phyloP scores from a whole-genome alignment of 75 land plant species.

The Sequoia sempervirens region DNA sequence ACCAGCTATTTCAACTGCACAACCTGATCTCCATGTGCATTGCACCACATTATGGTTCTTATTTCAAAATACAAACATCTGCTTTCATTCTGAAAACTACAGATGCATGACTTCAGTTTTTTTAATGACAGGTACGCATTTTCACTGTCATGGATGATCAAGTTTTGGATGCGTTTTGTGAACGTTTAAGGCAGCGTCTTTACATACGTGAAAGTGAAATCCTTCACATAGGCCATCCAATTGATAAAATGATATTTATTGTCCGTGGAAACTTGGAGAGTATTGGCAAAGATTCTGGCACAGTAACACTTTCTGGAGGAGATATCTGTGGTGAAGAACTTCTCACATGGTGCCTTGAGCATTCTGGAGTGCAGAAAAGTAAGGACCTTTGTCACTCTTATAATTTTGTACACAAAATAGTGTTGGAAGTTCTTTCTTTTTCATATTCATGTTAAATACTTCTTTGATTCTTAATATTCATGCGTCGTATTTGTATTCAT shows the following conservation, averaged over 20 bases:
- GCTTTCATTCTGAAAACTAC: neutral
- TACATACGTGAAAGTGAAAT: constrained; percentile 70
- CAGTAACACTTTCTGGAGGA: constrained; percentile 37
- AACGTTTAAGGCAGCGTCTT: constrained; percentile 59
- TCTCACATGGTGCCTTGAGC: constrained; percentile 78
- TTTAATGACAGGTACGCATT: constrained; percentile 61
- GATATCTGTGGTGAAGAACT: constrained; percentile 95
- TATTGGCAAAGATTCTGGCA: constrained; percentile 46
- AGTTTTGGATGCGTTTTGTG: constrained; percentile 73
- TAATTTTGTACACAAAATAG: neutral
- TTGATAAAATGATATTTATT: constrained; percentile 83
- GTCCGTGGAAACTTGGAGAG: constrained; percentile 74
- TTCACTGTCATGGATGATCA: constrained; percentile 69
- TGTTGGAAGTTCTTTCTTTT: neutral
- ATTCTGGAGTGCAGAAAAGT: constrained; percentile 44
- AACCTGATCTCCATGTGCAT: neutral
- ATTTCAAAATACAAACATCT: neutral
- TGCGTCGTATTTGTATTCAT: neutral
- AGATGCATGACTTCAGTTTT: neutral
- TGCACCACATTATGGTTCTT: neutral
- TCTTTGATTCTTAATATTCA: neutral
- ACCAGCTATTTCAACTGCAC: neutral
- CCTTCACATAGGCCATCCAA: constrained; percentile 36
- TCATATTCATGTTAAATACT: neutral
- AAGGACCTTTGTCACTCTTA: constrained; percentile 4